These are phyloP conservation scores for Ceratobasidium sp. DNA, from an alignment of 1,284 basidiomycete species.

Conservation along the genomic window DNA sequence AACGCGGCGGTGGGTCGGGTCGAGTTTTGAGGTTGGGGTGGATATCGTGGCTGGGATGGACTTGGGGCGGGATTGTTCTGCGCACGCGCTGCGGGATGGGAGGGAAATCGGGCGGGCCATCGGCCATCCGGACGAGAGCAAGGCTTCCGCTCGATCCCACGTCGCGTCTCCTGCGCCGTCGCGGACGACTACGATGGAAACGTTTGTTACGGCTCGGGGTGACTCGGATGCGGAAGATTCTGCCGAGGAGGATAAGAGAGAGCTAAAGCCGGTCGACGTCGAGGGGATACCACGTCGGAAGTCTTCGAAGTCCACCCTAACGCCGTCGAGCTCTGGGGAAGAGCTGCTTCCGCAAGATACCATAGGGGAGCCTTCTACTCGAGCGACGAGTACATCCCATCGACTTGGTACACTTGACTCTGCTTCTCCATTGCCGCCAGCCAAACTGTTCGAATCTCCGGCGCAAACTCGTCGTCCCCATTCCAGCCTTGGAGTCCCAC, in stretches of 20 bases:
- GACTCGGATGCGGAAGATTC: constrained; percentile 19
- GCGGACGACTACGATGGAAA: constrained; percentile 29
- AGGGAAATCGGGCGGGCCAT: not conserved
- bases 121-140: not conserved
- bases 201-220: constrained; percentile 22
- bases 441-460: not conserved
- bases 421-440: not conserved
- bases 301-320: constrained; percentile 3
- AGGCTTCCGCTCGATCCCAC: not conserved
- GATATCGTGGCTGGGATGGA: constrained; percentile 57
- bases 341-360: not conserved
- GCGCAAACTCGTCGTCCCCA: not conserved
- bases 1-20: constrained; percentile 64
- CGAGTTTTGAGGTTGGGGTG: constrained; percentile 73
- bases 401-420: constrained; percentile 3
- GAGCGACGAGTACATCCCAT: constrained; percentile 2
- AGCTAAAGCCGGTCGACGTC: not conserved
- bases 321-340: constrained; percentile 1
- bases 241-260: not conserved
- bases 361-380: constrained; percentile 15
- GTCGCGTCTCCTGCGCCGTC: constrained; percentile 3
- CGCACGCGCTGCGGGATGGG: constrained; percentile 16
- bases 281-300: constrained; percentile 6
- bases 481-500: constrained; percentile 13
- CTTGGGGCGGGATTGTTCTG: not conserved